Conservation (phyloP, 371 early-diverging fungal species). For the Smittium culicis region DNA sequence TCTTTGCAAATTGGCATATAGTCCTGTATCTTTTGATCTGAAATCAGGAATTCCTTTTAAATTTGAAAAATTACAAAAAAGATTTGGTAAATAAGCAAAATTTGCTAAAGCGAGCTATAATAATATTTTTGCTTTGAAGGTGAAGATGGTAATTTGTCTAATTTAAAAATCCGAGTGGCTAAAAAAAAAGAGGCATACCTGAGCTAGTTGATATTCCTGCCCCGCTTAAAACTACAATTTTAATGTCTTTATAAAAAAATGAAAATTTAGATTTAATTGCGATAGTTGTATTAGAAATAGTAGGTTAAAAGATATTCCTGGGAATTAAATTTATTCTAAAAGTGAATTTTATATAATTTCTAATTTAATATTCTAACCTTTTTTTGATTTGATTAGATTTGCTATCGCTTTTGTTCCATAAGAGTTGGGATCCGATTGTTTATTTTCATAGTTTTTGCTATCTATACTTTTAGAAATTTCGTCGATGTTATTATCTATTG, state of each 20-base stretch:
- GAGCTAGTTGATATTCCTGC: constrained; percentile 89
- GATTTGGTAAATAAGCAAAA: constrained; percentile 10
- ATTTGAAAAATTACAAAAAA: constrained; percentile 23
- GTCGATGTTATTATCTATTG: not conserved
- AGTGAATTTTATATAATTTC: too few species aligned
- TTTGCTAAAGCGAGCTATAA: constrained; percentile 16
- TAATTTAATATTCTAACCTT: too few species aligned
- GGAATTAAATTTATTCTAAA: not conserved
- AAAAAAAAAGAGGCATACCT: constrained; percentile 30
- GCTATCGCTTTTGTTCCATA: not conserved
- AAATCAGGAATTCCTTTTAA: constrained; percentile 67
- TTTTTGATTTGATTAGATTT: not conserved
- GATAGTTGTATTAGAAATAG: not conserved
- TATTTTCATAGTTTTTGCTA: not conserved
- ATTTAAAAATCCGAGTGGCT: constrained; percentile 1
- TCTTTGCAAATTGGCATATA: constrained; percentile 75
- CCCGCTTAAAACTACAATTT: constrained; percentile 82
- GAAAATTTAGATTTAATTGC: not conserved
- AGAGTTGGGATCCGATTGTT: not conserved
- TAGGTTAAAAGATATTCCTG: not conserved
- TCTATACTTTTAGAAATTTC: not conserved
- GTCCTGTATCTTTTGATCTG: constrained; percentile 77
- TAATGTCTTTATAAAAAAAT: constrained; percentile 33
- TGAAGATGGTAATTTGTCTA: too few species aligned
- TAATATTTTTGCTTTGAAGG: constrained; percentile 1